Percentiles rank a stretch among this genome's conserved stretches.
These are phyloP conservation scores for Linanthus parryae DNA, from an alignment of 148 eudicot genomes.

Conservation along the genomic window DNA sequence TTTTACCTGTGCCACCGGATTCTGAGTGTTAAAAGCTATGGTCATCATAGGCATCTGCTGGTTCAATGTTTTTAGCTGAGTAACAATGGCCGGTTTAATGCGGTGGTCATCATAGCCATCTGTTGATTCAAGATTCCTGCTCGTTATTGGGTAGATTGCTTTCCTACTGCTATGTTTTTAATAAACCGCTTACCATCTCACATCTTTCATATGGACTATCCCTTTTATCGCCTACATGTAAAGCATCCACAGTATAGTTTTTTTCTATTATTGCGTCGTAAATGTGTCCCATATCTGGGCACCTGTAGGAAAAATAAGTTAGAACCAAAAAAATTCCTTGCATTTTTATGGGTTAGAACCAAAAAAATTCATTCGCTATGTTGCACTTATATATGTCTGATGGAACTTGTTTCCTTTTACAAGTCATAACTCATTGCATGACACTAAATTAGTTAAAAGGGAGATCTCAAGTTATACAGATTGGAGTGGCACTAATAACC, in stretches of 20 bases:
- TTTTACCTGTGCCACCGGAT: too few species aligned
- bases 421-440: not conserved
- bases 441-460: not conserved
- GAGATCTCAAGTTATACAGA: not conserved
- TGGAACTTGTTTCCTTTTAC: not conserved
- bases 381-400: not conserved
- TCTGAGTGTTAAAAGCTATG: too few species aligned
- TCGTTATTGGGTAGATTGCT: not conserved
- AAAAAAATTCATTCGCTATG: not conserved
- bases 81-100: too few species aligned
- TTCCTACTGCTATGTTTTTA: not conserved
- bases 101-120: too few species aligned
- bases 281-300: not conserved
- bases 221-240: not conserved
- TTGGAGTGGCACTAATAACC: not conserved
- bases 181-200: not conserved
- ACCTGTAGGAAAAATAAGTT: not conserved
- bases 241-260: not conserved
- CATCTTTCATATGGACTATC: not conserved
- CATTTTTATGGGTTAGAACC: not conserved
- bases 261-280: not conserved
- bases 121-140: not conserved
- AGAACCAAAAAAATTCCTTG: not conserved
- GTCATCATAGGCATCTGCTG: too few species aligned
- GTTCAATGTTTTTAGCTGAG: too few species aligned